Evolutionary conservation across 306 rosid genomes (phyloP).

Genomic region (Fragaria vesca): DNA sequence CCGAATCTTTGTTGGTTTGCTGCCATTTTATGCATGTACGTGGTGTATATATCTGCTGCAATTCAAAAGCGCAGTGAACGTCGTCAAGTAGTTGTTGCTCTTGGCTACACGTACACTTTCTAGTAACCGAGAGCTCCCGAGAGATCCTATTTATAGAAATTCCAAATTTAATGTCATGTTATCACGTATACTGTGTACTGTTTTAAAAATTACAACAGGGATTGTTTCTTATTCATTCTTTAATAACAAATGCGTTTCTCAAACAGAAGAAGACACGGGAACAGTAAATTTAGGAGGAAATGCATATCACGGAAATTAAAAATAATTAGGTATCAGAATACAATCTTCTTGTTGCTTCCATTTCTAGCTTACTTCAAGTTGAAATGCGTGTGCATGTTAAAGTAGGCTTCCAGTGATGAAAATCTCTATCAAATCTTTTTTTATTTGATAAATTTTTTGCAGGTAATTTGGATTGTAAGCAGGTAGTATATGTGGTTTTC

Average conservation of each 20-base stretch:
- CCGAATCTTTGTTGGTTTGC: conserved; percentile 5
- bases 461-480: background rate
- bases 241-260: background rate
- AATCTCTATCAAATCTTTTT: background rate
- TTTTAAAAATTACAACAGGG: background rate
- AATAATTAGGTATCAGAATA: background rate
- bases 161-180: background rate
- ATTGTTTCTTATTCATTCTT: no score
- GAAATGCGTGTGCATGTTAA: background rate
- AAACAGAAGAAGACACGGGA: background rate
- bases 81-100: background rate
- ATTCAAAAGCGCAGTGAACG: background rate
- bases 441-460: background rate
- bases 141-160: background rate
- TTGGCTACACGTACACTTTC: background rate
- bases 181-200: background rate
- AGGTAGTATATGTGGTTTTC: background rate
- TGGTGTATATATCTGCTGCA: background rate
- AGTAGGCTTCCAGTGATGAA: background rate
- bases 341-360: background rate
- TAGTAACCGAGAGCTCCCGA: background rate
- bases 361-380: background rate
- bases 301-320: background rate
- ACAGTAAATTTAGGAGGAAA: background rate
- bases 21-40: conserved; percentile 18